Percentiles rank a stretch among this genome's conserved stretches.
These are phyloP conservation scores for Xylariaceae sp. DNA, from an alignment of 2,329 filamentous ascomycete genomes.

Conservation along the genomic window DNA sequence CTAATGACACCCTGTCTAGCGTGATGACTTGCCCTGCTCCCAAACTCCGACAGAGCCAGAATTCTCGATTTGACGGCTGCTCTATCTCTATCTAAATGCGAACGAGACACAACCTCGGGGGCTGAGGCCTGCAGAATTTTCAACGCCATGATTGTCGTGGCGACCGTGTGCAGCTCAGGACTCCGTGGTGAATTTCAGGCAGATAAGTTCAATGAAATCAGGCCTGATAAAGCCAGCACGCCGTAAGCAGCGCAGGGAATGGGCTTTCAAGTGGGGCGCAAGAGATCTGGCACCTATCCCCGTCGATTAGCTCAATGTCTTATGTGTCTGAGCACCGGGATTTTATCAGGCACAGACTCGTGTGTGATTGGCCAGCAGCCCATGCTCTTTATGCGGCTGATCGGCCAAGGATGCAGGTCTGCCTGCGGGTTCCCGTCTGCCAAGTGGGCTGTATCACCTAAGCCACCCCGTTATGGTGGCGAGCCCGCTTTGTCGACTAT, in stretches of 20 bases:
- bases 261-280: background rate
- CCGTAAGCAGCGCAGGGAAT: background rate
- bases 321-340: background rate
- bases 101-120: no score
- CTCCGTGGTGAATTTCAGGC: no score
- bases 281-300: background rate
- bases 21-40: background rate
- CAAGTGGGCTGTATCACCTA: conserved; percentile 3
- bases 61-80: background rate
- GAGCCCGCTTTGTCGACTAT: background rate
- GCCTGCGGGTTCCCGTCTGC: conserved; percentile 7
- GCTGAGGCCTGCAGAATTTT: no score
- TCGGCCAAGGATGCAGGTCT: conserved; percentile 11
- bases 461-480: background rate
- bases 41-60: background rate
- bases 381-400: background rate
- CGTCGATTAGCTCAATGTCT: background rate
- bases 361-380: conserved; percentile 7
- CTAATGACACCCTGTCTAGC: background rate
- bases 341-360: background rate
- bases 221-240: background rate
- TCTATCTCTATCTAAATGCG: background rate
- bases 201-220: background rate
- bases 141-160: no score
- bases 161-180: no score